Percentiles rank a stretch among this genome's conserved stretches.
phyloP scores from a whole-genome alignment of 2,329 filamentous ascomycete species.

The Blastomyces emzantsi region DNA sequence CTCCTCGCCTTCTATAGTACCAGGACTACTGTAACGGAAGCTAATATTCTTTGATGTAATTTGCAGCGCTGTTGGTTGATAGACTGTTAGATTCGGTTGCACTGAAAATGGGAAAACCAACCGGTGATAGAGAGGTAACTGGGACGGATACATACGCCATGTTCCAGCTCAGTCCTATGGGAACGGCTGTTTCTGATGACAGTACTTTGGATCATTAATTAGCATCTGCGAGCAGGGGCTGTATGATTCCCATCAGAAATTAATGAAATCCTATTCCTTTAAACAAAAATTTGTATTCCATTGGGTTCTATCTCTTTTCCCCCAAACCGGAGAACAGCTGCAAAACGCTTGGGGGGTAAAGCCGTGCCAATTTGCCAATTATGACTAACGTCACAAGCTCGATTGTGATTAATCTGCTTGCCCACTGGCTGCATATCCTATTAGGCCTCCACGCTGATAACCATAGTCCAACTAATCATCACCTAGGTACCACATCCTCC shows the following conservation, averaged over 20 bases:
- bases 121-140: background rate
- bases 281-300: background rate
- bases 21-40: background rate
- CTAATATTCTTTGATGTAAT: background rate
- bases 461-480: background rate
- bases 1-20: background rate
- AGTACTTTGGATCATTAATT: background rate
- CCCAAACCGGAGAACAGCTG: background rate
- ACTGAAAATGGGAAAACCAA: background rate
- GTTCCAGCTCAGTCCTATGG: conserved; percentile 1
- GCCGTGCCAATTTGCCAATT: background rate
- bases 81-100: conserved; percentile 5
- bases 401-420: background rate
- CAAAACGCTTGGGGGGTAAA: background rate
- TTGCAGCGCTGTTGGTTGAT: conserved; percentile 9
- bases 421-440: background rate
- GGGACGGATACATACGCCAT: background rate
- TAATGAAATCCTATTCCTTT: background rate
- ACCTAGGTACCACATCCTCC: background rate
- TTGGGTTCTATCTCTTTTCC: background rate
- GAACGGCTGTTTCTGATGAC: background rate
- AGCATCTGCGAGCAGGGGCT: too few relatives aligned
- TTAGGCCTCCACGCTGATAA: background rate
- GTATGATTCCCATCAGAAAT: background rate
- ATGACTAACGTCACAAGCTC: background rate